phyloP scores from a whole-genome alignment of 2,329 filamentous ascomycete genomes.

The Lachnellula cervina region DNA sequence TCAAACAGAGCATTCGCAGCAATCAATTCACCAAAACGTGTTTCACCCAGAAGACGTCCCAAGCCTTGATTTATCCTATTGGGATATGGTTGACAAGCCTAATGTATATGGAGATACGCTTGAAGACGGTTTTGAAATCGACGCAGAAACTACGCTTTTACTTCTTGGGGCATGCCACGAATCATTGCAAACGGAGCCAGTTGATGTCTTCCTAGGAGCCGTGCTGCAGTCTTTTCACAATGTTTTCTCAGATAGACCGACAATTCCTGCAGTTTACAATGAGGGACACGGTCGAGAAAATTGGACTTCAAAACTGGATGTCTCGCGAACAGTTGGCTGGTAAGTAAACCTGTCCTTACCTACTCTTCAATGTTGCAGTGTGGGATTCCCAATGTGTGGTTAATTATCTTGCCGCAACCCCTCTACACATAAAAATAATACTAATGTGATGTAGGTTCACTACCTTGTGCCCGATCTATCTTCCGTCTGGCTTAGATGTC shows the following conservation, averaged over 20 bases:
- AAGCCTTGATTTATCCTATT: slow-evolving; percentile 31
- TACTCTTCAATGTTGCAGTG: too few species aligned
- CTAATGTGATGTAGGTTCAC: slow-evolving; percentile 33
- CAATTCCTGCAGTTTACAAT: slow-evolving; percentile 34
- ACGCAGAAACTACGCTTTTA: slow-evolving; percentile 32
- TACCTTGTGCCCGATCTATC: slow-evolving; percentile 34
- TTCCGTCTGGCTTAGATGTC: slow-evolving; percentile 4
- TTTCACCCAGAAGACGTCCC: slow-evolving; percentile 29
- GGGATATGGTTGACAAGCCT: slow-evolving; percentile 32
- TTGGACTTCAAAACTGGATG: slow-evolving; percentile 31
- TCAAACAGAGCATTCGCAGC: slow-evolving; percentile 29
- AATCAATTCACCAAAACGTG: slow-evolving; percentile 21
- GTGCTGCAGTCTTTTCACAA: slow-evolving; percentile 33
- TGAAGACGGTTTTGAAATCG: slow-evolving; percentile 33
- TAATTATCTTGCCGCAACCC: too few species aligned
- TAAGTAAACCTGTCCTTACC: too few species aligned
- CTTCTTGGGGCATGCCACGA: slow-evolving; percentile 28
- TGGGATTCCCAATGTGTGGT: too few species aligned
- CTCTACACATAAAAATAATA: too few species aligned
- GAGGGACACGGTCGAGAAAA: slow-evolving; percentile 41
- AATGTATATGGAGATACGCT: slow-evolving; percentile 34
- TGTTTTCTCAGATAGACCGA: slow-evolving; percentile 31
- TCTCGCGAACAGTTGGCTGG: slow-evolving; percentile 39
- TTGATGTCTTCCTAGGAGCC: slow-evolving; percentile 37
- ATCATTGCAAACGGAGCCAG: slow-evolving; percentile 32